These are phyloP conservation scores for Cyclocybe cylindracea DNA, from an alignment of 768 basidiomycete genomes.

Conservation along the genomic window DNA sequence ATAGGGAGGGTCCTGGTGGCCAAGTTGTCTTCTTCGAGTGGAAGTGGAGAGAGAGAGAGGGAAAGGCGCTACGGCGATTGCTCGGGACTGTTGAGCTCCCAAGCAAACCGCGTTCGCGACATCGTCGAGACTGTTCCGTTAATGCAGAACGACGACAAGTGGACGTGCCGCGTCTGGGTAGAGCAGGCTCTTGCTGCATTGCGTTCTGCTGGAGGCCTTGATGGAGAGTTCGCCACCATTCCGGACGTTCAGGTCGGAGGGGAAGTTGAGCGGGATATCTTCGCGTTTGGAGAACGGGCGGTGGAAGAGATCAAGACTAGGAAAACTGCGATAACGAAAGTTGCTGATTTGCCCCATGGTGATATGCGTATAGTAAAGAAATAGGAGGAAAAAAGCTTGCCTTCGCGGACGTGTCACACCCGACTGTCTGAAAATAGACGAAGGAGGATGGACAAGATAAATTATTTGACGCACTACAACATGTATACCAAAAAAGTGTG, in stretches of 20 bases:
- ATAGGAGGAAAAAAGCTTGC: too few relatives aligned
- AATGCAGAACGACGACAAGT: conserved; percentile 3
- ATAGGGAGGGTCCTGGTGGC: conserved; percentile 6
- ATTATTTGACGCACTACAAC: too few relatives aligned
- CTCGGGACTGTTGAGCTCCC: background rate
- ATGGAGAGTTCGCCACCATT: conserved; percentile 2
- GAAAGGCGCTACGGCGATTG: too few relatives aligned
- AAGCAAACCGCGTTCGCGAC: conserved; percentile 1
- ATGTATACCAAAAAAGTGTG: background rate
- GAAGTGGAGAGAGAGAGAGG: background rate
- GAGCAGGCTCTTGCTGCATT: conserved; percentile 2
- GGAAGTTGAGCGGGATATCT: too few relatives aligned
- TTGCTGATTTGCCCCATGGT: too few relatives aligned
- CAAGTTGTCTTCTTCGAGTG: background rate
- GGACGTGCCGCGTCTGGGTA: conserved; percentile 6
- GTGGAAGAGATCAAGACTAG: too few relatives aligned
- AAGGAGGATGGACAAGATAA: too few relatives aligned
- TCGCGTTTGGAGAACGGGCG: too few relatives aligned
- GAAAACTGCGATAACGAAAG: too few relatives aligned
- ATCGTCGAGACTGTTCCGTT: conserved; percentile 1
- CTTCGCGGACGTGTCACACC: too few relatives aligned
- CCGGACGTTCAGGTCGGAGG: background rate
- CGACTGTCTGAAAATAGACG: too few relatives aligned
- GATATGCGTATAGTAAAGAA: too few relatives aligned
- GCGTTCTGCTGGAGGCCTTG: background rate